Evolutionary conservation across 306 rosid genomes (phyloP), one percentile per base, ranked within the genome.

Genomic region (Fragaria nilgerrensis): DNA sequence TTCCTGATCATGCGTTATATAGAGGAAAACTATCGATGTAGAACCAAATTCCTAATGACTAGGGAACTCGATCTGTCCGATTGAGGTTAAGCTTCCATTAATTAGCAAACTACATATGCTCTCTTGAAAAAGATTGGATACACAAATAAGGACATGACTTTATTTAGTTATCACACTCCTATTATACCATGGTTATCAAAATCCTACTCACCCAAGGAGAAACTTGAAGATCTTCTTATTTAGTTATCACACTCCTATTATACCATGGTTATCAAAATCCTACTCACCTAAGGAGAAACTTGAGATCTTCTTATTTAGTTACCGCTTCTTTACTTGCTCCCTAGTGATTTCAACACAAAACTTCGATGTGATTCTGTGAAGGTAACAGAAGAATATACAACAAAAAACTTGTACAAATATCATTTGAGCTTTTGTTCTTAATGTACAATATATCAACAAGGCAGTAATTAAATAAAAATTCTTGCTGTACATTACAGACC

Each of bases 401-500:
- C 7, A 39, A 7, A 39, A 5, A 7, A 41, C 19, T 22, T 58
- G 19, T 43, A 39, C 11, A 22, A 55, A 55, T 36, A 55, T 53
- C 25, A 20, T 20, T 3, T 39, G 41, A 14, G 6, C 49, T 49
- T n/a, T 17, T 41, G 13, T 58, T 13, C 68, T 41, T 8, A 20
- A 7, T 59, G 10, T 58, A 56, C 43, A 23, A 17, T 23, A 7
- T 41, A 41, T 41, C 5, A 66, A 23, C 68, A 68, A 39, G 73
- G 14, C 7, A 29, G 37, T 17, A 52, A 43, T 9, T 43, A 43
- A 39, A 27, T 39, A 16, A 2, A 41, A 58, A 9, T 55, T 73
- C 52, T n/a, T 55, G 41, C 27, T 74, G 5, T 27, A 66, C 27
- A 63, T 58, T 59, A 16, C 68, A 43, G 44, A 73, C 77, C 16